Base-by-base conservation (phyloP, 495 filamentous ascomycete genomes). In the Pseudoneurospora amorphoporcata region DNA sequence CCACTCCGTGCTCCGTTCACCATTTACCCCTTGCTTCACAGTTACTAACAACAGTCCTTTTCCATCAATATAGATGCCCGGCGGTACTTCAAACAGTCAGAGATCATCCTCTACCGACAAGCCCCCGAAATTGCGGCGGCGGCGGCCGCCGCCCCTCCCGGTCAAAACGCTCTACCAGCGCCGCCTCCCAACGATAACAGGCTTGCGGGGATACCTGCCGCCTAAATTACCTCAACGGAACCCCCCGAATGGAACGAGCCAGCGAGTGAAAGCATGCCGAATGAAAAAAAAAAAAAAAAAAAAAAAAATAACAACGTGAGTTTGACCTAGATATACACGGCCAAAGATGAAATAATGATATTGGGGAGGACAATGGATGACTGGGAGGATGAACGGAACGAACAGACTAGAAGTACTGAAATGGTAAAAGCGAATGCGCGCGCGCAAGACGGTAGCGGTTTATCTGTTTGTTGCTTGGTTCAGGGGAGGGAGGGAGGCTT, bases 1-100 rank as follows among this genome's bases (percentile, higher is more conserved):
- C 19, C 32, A 8, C 5, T 23, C 17, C 43, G 35, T 12, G 2
- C 29, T 32, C 32, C 39, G 35, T 9, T 14, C 37, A n/a, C 40
- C 39, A 68, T 14, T 61, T 14, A n/a, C 3, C 29, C 29, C 37
- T n/a, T 23, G 23, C 45, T 16, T 39, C 58, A 37, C 58, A 32
- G 23, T 58, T 14, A 4, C 70, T 79, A 38, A 71, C 71, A 32
- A n/a, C 35, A 23, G 23, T 1, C 23, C 35, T 38, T 8, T 8
- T 14, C 2, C 2, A 8, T 58, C 23, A n/a, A 8, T 65, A 35
- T 77, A 96, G 95, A 99, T 80, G 96, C 96, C 53, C 87, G 95
- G 75, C 90, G 95, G 73, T 99, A 99, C 84, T 99, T 99, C 86
- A 99, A 99, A 80, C 95, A 99, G 82, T 97, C 94, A 70, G 95